These are phyloP conservation scores for Leishmania martiniquensis DNA, from an alignment of 208 protist species.

Conservation along the genomic window DNA sequence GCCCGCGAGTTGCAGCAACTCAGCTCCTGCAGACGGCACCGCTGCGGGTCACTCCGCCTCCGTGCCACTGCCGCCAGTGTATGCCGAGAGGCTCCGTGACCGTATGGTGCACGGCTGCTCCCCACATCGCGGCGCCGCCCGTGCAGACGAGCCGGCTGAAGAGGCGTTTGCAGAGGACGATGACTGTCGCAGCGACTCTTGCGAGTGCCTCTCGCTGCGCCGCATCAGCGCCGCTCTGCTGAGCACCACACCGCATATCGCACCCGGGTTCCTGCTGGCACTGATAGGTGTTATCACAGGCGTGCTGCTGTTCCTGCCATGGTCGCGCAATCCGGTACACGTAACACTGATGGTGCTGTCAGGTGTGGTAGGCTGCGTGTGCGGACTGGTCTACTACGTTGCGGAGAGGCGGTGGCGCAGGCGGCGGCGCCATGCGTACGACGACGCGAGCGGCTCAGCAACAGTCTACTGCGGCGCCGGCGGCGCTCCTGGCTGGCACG, in stretches of 20 bases:
- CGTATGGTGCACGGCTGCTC: neutral
- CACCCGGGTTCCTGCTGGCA: slow-evolving; percentile 24
- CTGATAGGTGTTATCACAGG: slow-evolving; percentile 53
- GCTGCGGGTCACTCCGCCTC: neutral
- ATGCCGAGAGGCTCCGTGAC: neutral
- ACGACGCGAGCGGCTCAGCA: neutral
- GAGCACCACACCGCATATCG: slow-evolving; percentile 16
- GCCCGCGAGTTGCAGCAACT: neutral
- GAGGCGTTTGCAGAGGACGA: neutral
- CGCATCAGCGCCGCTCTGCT: slow-evolving; percentile 15
- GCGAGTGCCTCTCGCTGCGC: neutral
- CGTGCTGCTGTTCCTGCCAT: slow-evolving; percentile 79
- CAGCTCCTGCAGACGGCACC: neutral
- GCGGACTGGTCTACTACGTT: slow-evolving; percentile 44
- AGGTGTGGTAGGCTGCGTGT: slow-evolving; percentile 41
- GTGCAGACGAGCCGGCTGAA: neutral
- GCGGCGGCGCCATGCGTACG: neutral
- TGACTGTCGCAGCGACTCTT: slow-evolving; percentile 14
- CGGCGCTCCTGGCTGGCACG: neutral
- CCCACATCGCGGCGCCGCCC: neutral
- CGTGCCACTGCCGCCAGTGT: neutral
- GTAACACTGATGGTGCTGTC: slow-evolving; percentile 69
- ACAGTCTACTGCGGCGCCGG: neutral
- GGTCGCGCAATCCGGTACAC: slow-evolving; percentile 59
- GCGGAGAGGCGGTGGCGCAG: slow-evolving; percentile 13